Evolutionary conservation across 164 flowering plant species (phyloP).

Genomic region (Kingdonia uniflora): DNA sequence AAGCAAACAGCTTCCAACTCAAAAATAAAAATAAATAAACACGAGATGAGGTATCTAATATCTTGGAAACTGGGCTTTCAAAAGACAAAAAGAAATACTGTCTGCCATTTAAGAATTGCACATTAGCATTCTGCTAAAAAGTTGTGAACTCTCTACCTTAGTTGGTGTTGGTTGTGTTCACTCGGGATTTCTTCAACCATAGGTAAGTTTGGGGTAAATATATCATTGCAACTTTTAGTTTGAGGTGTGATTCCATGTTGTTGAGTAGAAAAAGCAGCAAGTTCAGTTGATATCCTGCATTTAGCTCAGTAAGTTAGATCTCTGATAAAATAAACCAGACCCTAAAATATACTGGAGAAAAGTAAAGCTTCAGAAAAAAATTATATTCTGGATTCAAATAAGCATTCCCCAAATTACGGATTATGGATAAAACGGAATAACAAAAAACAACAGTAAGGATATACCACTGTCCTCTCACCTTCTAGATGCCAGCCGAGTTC

Average conservation of each 20-base stretch:
- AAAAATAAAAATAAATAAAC: too few species aligned
- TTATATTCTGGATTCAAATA: not conserved
- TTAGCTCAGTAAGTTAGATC: not conserved
- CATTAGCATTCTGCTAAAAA: not conserved
- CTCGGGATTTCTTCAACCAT: constrained; percentile 20
- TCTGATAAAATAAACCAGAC: not conserved
- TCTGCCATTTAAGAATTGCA: too few species aligned
- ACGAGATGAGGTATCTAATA: too few species aligned
- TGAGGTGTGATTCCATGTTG: constrained; percentile 28
- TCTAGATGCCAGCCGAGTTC: constrained; percentile 49
- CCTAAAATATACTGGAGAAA: too few species aligned
- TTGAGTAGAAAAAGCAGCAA: constrained; percentile 29
- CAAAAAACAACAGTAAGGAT: not conserved
- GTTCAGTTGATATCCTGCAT: constrained; percentile 59
- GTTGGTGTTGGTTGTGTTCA: constrained; percentile 25
- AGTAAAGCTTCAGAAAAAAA: too few species aligned
- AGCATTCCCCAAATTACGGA: not conserved
- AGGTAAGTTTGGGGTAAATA: constrained; percentile 20
- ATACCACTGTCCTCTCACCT: constrained; percentile 25
- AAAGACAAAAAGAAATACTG: too few species aligned
- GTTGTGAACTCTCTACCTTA: constrained; percentile 22
- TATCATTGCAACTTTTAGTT: constrained; percentile 27
- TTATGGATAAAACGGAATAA: not conserved
- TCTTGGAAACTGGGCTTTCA: too few species aligned
- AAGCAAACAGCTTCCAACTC: too few species aligned